Base-by-base conservation (phyloP, 1,284 basidiomycete species). In the Anthracocystis setariae region DNA sequence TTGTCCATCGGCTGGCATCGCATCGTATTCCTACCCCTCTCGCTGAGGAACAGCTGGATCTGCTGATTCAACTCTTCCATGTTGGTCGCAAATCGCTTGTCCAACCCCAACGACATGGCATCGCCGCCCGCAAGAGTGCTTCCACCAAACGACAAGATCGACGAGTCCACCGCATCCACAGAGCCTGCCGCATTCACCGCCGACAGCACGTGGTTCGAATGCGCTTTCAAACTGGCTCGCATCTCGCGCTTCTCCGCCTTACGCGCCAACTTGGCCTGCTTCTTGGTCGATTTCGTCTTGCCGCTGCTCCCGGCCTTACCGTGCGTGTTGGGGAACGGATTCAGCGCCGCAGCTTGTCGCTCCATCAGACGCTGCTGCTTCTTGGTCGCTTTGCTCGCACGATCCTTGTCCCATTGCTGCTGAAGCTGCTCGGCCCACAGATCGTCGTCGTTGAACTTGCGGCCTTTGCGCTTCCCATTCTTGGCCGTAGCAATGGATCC, bases 371-470 rank as follows among this genome's bases (percentile, higher is more conserved):
- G 71, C 51, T 67, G 61, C 39, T 70, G 53, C 61, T 74, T 76
- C 51, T 74, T 73, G 43, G 42, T 49, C 13, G 72, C 72, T 46
- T 78, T 78, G 55, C 45, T 46, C 10, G 58, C 53, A 5, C 76
- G 74, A 29, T 78, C 76, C 56, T 74, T 74, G 45, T 78, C 71
- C 76, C 76, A 78, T 69, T 90, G 90, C 0, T 84, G 87, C 62
- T 87, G 87, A 1, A 96, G 86, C 9, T 90, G 87, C 2, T 85
- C 81, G 0, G 91, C 88, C 47, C 93, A 83, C 15, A 84, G 73
- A 63, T 87, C 86, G 38, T 84, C 79, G 62, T 88, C 89, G 54
- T 88, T 86, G 77, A 90, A 90, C 63, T 86, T 86, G 45, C 77
- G 70, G 37, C 85, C 60, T 20, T 73, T 73, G 48, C 63, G 62